A percentile compares a stretch with the other conserved stretches of the same genome.
These are phyloP conservation scores for Neocucurbitaria cava DNA, from an alignment of 2,329 filamentous ascomycete species.

Conservation along the genomic window DNA sequence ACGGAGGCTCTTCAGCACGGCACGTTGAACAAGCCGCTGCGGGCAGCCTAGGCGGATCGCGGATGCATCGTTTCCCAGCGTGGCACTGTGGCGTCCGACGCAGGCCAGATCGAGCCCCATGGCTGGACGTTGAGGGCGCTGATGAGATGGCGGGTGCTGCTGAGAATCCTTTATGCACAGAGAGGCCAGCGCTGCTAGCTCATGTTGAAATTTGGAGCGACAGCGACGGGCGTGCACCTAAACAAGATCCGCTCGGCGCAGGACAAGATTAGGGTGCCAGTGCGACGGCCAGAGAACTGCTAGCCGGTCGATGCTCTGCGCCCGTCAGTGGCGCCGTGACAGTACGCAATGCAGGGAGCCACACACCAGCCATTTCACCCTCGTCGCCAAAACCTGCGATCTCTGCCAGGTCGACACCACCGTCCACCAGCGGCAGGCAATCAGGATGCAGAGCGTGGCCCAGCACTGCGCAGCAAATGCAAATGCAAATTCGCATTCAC, in stretches of 20 bases:
- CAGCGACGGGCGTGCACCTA: neutral
- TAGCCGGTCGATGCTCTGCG: constrained; percentile 3
- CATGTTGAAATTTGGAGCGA: neutral
- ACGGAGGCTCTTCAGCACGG: neutral
- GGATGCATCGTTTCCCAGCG: constrained; percentile 9
- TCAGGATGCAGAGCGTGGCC: neutral
- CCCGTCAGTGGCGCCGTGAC: neutral
- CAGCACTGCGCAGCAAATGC: too few relatives aligned
- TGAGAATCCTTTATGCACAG: too few relatives aligned
- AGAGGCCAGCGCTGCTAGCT: neutral
- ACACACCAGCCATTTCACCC: too few relatives aligned
- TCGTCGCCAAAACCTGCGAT: too few relatives aligned
- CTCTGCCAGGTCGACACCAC: too few relatives aligned
- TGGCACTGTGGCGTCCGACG: constrained; percentile 2
- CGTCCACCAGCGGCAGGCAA: neutral
- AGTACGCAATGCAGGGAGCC: constrained; percentile 2
- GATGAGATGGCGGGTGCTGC: neutral
- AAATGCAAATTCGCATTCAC: neutral
- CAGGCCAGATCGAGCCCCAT: neutral
- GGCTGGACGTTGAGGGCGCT: constrained; percentile 2
- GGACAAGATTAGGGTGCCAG: constrained; percentile 4
- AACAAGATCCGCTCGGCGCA: constrained; percentile 13
- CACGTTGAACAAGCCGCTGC: constrained; percentile 5
- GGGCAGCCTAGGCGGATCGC: constrained; percentile 5
- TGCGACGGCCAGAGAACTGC: neutral